phyloP scores from a whole-genome alignment of 106 monocot genomes.

The Phalaenopsis equestris region DNA sequence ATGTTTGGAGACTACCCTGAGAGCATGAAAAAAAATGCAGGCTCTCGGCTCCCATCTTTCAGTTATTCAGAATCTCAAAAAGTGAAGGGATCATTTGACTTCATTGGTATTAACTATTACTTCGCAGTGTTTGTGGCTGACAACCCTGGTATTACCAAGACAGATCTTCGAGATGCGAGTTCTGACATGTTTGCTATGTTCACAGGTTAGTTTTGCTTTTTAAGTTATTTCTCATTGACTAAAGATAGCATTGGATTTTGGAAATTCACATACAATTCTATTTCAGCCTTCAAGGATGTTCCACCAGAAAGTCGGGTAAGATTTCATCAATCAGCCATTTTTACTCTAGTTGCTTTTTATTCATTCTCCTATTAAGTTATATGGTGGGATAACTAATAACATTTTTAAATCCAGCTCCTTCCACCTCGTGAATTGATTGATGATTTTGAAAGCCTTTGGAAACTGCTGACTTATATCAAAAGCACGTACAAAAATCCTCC shows the following conservation, averaged over 20 bases:
- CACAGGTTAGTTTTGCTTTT: background rate
- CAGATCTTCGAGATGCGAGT: constrained; percentile 3
- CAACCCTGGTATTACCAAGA: background rate
- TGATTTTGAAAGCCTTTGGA: background rate
- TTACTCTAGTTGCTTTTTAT: background rate
- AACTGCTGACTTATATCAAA: constrained; percentile 7
- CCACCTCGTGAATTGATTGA: background rate
- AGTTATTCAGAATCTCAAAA: constrained; percentile 7
- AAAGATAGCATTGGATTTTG: background rate
- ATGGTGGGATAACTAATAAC: background rate
- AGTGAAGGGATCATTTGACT: constrained; percentile 23
- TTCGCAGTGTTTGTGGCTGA: constrained; percentile 5
- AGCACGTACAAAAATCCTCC: constrained; percentile 13
- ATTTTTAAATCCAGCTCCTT: background rate
- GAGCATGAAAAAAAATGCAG: constrained; percentile 16
- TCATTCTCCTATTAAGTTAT: background rate
- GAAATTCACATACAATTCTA: background rate
- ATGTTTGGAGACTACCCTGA: constrained; percentile 21
- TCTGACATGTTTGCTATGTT: constrained; percentile 13
- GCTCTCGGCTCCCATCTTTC: constrained; percentile 18
- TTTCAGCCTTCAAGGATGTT: constrained; percentile 3
- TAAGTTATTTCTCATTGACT: background rate
- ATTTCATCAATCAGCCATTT: background rate
- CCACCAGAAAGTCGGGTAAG: background rate
- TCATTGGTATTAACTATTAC: constrained; percentile 24